Evolutionary conservation across 805 yeast genomes (phyloP), one percentile per base, ranked within the genome.

Genomic region (Suhomyces sp.): DNA sequence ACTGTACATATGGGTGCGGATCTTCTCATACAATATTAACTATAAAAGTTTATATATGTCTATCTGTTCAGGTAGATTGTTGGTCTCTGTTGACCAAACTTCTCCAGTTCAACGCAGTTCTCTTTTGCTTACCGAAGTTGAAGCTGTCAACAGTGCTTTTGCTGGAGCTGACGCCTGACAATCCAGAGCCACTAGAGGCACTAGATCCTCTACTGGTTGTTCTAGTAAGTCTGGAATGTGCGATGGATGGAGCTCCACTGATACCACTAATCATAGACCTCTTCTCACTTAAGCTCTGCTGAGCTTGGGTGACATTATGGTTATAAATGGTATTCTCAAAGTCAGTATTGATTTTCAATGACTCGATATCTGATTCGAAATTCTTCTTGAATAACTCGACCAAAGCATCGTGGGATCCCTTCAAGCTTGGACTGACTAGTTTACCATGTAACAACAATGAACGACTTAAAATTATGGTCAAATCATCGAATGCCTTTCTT

Each of bases 381-480:
- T 90, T 88, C 70, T 79, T 79, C 57, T 76, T 77, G 71, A 81
- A 89, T 53, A 90, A 69, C 33, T 78, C 80, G 38, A 83, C 78
- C 70, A 90, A 74, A 12, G 84, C 79, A n/a, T 80, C 80, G 63
- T 90, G 97, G 22, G 89, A 80, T 1, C 80, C 78, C 58, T 72
- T 79, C 74, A 89, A 73, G 10, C 74, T 63, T 1, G 75, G 64
- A 2, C 88, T 82, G 13, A 88, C 78, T 54, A 88, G 72, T 58
- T 80, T 77, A 1, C 85, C 88, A 65, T 90, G 96, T 46, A 89
- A 75, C 19, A 77, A 73, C 54, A 90, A 75, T 65, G 94, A 85
- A 49, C 87, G 74, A 67, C 77, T 79, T 62, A 90, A 73, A 26
- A 86, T 78, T n/a, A 76, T 65, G 2, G 90, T 81, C 64, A 90